phyloP scores from a whole-genome alignment of 805 yeast genomes.

The Isabelozyma pseudorhagii region DNA sequence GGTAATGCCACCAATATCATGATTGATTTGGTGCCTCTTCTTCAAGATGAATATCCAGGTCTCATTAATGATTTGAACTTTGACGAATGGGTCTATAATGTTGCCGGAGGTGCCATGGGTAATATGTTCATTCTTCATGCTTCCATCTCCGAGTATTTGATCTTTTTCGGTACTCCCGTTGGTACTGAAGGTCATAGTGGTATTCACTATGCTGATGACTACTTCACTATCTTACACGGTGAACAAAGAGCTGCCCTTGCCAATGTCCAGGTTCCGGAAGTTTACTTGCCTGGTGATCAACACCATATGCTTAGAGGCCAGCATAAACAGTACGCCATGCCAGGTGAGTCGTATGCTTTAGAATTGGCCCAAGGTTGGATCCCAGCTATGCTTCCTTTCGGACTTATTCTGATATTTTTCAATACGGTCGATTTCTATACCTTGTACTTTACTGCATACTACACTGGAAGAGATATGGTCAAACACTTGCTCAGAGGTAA shows the following conservation, averaged over 20 bases:
- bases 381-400: conserved; percentile 97
- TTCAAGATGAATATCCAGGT: conserved; percentile 68
- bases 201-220: conserved; percentile 95
- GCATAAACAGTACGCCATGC: conserved; percentile 85
- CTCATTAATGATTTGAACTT: conserved; percentile 66
- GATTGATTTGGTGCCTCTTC: conserved; percentile 53
- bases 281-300: conserved; percentile 83
- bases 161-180: conserved; percentile 87
- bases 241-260: conserved; percentile 72
- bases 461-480: conserved; percentile 78
- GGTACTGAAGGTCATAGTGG: conserved; percentile 98
- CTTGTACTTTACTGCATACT: conserved; percentile 61
- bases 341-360: conserved; percentile 76
- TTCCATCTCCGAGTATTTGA: conserved; percentile 87
- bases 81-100: conserved; percentile 93
- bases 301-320: conserved; percentile 75
- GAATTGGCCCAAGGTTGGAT: conserved; percentile 99
- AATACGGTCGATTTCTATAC: conserved; percentile 80
- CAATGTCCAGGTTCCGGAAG: conserved; percentile 58
- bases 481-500: conserved; percentile 68
- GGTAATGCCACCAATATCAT: conserved; percentile 62
- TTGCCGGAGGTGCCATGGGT: conserved; percentile 99
- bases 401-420: conserved; percentile 73
- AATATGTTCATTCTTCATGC: conserved; percentile 94
- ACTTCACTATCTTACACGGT: conserved; percentile 86